Percentiles rank a stretch among this genome's conserved stretches.
phyloP scores from a whole-genome alignment of 2,329 filamentous ascomycete genomes.

The Ascochyta pisi region DNA sequence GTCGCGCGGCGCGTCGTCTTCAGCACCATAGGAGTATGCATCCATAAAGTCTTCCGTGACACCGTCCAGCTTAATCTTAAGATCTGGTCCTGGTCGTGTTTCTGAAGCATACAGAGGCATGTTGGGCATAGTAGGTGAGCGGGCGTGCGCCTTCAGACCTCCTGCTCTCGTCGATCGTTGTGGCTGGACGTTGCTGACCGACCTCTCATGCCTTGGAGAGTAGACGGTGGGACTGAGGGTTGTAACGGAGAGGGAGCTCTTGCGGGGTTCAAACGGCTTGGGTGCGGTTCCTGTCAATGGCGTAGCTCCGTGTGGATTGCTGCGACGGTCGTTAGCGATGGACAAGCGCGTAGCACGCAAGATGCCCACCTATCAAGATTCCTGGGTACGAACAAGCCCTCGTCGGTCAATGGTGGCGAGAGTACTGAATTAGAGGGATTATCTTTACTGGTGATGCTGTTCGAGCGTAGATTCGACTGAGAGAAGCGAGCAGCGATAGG shows the following conservation, averaged over 20 bases:
- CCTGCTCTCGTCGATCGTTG: slow-evolving; percentile 36
- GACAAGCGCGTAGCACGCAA: slow-evolving; percentile 1
- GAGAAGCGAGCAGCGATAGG: slow-evolving; percentile 55
- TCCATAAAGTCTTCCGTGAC: slow-evolving; percentile 48
- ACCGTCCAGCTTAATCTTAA: slow-evolving; percentile 47
- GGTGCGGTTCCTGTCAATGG: slow-evolving; percentile 37
- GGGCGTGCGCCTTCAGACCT: slow-evolving; percentile 37
- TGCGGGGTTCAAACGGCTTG: slow-evolving; percentile 31
- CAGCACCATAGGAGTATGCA: slow-evolving; percentile 41
- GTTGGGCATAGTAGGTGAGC: slow-evolving; percentile 50
- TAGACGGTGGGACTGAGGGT: slow-evolving; percentile 15
- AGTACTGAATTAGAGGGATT: slow-evolving; percentile 34
- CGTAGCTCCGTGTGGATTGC: slow-evolving; percentile 46
- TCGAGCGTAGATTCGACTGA: slow-evolving; percentile 52
- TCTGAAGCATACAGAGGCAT: slow-evolving; percentile 45
- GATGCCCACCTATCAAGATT: slow-evolving; percentile 49
- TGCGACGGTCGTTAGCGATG: slow-evolving; percentile 29
- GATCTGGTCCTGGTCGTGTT: slow-evolving; percentile 32
- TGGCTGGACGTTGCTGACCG: slow-evolving; percentile 44
- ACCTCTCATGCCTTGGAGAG: slow-evolving; percentile 45
- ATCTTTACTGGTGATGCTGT: slow-evolving; percentile 41
- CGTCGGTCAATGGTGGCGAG: slow-evolving; percentile 43
- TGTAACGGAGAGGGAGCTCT: slow-evolving; percentile 30
- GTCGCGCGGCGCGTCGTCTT: slow-evolving; percentile 31
- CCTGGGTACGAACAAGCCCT: slow-evolving; percentile 44